A percentile compares a stretch with the other conserved stretches of the same genome.
These are phyloP conservation scores for Backusella luteola DNA, from an alignment of 192 early-diverging fungal species.

Conservation along the genomic window DNA sequence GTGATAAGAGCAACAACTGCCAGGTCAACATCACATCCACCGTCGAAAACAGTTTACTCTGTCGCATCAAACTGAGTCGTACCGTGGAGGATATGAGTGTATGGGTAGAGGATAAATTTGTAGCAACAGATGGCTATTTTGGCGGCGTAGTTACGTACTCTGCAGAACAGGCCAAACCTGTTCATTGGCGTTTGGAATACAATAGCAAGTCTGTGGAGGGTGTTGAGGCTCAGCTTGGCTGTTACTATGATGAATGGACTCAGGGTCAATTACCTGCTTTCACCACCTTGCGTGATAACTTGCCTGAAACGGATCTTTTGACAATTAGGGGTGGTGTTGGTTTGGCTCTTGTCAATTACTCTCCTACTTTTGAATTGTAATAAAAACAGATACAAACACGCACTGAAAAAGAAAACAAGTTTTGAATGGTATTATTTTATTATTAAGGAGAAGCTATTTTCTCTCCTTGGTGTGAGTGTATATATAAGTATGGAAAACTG, in stretches of 20 bases:
- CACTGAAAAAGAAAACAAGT: not conserved
- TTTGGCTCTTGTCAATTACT: slow-evolving; percentile 16
- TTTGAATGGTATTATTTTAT: no score
- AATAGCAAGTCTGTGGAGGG: slow-evolving; percentile 12
- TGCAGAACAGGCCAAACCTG: not conserved
- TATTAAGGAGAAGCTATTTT: no score
- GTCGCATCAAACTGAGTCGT: slow-evolving; percentile 26
- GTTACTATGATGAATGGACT: slow-evolving; percentile 55
- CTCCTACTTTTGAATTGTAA: not conserved
- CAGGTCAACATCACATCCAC: slow-evolving; percentile 29
- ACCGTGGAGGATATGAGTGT: slow-evolving; percentile 17
- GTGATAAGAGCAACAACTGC: slow-evolving; percentile 12
- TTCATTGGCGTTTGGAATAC: not conserved
- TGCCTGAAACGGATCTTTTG: slow-evolving; percentile 38
- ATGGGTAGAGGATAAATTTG: not conserved
- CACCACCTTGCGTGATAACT: slow-evolving; percentile 30
- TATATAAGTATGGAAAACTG: no score
- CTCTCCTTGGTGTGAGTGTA: no score
- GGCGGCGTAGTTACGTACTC: slow-evolving; percentile 4
- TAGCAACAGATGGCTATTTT: not conserved
- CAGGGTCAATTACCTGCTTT: slow-evolving; percentile 46
- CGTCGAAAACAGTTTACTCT: slow-evolving; percentile 35
- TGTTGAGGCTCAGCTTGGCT: slow-evolving; percentile 34
- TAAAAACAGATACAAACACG: not conserved
- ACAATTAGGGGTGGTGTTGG: slow-evolving; percentile 32